Evolutionary conservation across 2,329 filamentous ascomycete genomes (phyloP).

Genomic region (Aureobasidium lini): DNA sequence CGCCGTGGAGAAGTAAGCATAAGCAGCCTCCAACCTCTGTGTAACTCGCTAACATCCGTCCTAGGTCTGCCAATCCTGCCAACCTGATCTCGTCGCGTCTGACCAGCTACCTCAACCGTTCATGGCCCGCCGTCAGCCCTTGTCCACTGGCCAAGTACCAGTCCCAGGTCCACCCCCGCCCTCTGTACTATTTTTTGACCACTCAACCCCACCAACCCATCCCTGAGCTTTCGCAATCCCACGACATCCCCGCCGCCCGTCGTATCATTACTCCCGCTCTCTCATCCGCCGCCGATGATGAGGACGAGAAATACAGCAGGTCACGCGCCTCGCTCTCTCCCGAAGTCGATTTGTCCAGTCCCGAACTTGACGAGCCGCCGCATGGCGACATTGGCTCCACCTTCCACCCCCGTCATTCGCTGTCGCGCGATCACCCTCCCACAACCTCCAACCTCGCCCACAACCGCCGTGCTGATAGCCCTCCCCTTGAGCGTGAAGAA

Average conservation of each 20-base stretch:
- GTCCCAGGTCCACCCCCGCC: conserved; percentile 83
- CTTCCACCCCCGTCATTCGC: conserved; percentile 45
- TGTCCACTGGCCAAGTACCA: conserved; percentile 92
- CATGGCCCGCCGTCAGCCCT: conserved; percentile 66
- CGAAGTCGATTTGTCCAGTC: conserved; percentile 82
- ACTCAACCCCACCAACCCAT: conserved; percentile 79
- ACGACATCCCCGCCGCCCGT: conserved; percentile 33
- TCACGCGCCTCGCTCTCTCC: conserved; percentile 76
- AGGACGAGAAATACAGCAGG: conserved; percentile 52
- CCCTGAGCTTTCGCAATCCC: conserved; percentile 47
- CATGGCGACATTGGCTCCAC: conserved; percentile 51
- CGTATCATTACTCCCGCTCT: conserved; percentile 76
- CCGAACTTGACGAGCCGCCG: conserved; percentile 65
- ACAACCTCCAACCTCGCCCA: conserved; percentile 42
- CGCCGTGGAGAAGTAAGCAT: conserved; percentile 82
- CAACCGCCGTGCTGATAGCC: conserved; percentile 68
- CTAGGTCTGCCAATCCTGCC: conserved; percentile 87
- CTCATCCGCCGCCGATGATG: conserved; percentile 70
- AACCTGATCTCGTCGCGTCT: conserved; percentile 92
- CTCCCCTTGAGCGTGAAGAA: conserved; percentile 88
- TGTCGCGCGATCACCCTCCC: conserved; percentile 32
- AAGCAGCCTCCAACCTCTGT: not conserved
- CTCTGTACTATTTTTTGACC: conserved; percentile 93
- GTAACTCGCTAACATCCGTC: conserved; percentile 5
- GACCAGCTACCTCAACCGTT: conserved; percentile 79